Evolutionary conservation across 2,329 filamentous ascomycete genomes (phyloP), one percentile per base, ranked within the genome.

Genomic region (Aschersonia sp.): DNA sequence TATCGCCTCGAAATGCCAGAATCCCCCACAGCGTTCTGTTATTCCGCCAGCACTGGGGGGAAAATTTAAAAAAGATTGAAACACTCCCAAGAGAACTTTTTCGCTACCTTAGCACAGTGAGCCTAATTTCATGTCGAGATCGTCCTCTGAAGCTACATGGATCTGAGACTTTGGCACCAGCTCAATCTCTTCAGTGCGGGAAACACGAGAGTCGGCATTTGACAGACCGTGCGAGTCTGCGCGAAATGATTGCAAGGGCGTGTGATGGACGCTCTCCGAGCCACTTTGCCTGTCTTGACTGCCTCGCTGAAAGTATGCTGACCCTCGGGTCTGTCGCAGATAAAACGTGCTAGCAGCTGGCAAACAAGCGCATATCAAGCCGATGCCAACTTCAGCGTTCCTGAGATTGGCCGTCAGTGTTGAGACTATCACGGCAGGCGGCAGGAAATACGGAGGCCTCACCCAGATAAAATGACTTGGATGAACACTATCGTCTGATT

Each of bases 361-460:
- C 1, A 62, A 50, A 41, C 60, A 62, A 2, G 59, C 53, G 46
- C 58, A 62, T 22, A 62, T 60, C 12, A 62, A 53, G 4, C 59
- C 60, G 22, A 62, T 57, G 29, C 58, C 59, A 0, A 54, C 53
- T 44, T 62, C 60, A 29, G 61, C 61, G 35, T 62, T 62, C 5
- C 56, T 57, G 11, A 37, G 8, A 37, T 37, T 37, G 35, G 35
- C 35, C 12, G 35, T 37, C 35, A 37, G 35, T 37, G 2, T 37
- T 8, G 35, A 8, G 12, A 37, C 8, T 12, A 37, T 8, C 12
- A 4, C 35, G 12, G 39, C 12, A 31, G 30, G 12, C n/a, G 22
- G n/a, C 10, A 22, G 6, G 30, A 12, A 12, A 43, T 22, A 12
- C 7, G 22, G 5, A 5, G 14, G 42, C 6, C 31, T 41, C 56